phyloP scores from a whole-genome alignment of 1,284 basidiomycete species.

The Ganoderma sinense region DNA sequence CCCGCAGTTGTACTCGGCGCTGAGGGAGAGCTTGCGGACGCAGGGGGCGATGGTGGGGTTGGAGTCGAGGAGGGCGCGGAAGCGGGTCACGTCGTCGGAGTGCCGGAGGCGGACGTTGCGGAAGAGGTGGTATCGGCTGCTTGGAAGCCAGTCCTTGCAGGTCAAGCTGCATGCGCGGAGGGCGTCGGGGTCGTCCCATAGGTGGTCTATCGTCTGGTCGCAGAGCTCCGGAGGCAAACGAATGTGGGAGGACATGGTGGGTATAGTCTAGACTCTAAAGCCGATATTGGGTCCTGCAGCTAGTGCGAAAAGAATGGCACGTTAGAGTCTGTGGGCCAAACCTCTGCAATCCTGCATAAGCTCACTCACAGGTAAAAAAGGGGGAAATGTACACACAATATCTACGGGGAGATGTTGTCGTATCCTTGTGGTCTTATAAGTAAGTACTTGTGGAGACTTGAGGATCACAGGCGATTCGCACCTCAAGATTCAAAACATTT shows the following conservation, averaged over 20 bases:
- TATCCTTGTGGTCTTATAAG: background rate
- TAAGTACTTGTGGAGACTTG: background rate
- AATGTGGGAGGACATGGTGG: constrained; percentile 21
- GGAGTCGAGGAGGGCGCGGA: constrained; percentile 32
- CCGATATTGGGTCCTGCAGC: background rate
- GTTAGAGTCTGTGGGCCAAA: background rate
- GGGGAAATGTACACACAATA: background rate
- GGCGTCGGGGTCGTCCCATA: constrained; percentile 39
- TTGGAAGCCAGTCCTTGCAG: constrained; percentile 37
- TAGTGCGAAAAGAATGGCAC: background rate
- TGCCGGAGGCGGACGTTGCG: constrained; percentile 39
- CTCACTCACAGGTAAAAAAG: background rate
- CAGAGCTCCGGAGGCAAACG: constrained; percentile 40
- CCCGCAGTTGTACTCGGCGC: constrained; percentile 35
- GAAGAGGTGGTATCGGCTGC: constrained; percentile 42
- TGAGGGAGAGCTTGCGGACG: constrained; percentile 39
- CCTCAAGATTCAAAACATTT: background rate
- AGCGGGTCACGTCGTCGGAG: constrained; percentile 34
- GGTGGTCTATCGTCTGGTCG: constrained; percentile 42
- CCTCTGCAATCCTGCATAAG: background rate
- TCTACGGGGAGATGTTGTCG: background rate
- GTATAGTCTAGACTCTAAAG: background rate
- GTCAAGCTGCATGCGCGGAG: constrained; percentile 40
- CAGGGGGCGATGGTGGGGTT: constrained; percentile 36
- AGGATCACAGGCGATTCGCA: background rate